Conservation (phyloP, 2,329 filamentous ascomycete species). For the Paecilomyces dactylethromorphus region DNA sequence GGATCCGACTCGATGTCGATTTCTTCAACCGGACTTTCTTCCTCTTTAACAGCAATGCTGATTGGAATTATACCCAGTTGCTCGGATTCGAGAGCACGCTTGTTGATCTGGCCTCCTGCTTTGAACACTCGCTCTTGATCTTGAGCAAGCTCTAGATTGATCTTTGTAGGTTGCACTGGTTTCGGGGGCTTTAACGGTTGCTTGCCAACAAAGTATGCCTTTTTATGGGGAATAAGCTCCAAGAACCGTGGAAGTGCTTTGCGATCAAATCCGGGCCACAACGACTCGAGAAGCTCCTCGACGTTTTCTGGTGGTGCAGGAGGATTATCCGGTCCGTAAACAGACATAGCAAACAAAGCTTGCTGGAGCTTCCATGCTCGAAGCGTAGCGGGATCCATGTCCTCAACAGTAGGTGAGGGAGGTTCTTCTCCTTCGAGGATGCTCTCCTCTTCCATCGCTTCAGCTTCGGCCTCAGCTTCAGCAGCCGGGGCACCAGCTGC, state of each 20-base stretch:
- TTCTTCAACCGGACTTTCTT: slow-evolving; percentile 43
- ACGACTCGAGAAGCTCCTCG: slow-evolving; percentile 68
- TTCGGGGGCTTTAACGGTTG: slow-evolving; percentile 73
- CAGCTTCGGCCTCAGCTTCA: slow-evolving; percentile 16
- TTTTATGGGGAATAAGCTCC: slow-evolving; percentile 74
- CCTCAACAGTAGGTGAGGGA: slow-evolving; percentile 21
- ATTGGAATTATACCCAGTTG: slow-evolving; percentile 51
- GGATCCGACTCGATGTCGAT: slow-evolving; percentile 50
- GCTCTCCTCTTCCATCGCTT: slow-evolving; percentile 16
- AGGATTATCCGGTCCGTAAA: slow-evolving; percentile 49
- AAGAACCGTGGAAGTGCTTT: slow-evolving; percentile 72
- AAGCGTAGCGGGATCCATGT: slow-evolving; percentile 36
- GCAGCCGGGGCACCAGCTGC: slow-evolving; percentile 7
- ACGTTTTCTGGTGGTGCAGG: slow-evolving; percentile 66
- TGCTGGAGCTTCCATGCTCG: slow-evolving; percentile 42
- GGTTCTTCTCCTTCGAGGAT: slow-evolving; percentile 19
- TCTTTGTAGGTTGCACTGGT: slow-evolving; percentile 75
- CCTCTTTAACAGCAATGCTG: slow-evolving; percentile 38
- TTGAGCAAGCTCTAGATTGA: slow-evolving; percentile 75
- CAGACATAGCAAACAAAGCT: slow-evolving; percentile 40
- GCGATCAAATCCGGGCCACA: slow-evolving; percentile 75
- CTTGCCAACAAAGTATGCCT: slow-evolving; percentile 71
- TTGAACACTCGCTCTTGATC: slow-evolving; percentile 85
- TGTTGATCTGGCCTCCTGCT: slow-evolving; percentile 57
- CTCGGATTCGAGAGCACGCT: slow-evolving; percentile 45